Evolutionary conservation across 139 green algal genomes (phyloP), one percentile per base, ranked within the genome.

Genomic region (Pseudopediastrum boryanum): DNA sequence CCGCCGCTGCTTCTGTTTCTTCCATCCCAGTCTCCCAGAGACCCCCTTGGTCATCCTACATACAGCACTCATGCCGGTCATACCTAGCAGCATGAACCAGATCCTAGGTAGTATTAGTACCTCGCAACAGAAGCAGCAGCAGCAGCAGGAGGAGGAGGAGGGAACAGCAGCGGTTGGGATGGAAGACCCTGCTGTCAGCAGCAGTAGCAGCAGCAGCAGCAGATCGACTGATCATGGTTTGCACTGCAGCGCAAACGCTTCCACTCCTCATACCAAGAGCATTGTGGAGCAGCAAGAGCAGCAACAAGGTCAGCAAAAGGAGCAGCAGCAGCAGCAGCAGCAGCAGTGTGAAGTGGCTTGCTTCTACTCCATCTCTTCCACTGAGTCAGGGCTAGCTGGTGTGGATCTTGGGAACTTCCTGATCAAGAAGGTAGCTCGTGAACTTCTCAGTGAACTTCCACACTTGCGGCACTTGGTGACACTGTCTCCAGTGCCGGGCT

Each of bases 391-490:
- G 0, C 82, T 97, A 31, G 33, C 65, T 10, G 91, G 93, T 1
- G 84, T 97, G n/a, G 92, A 97, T 35, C 78, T 97, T 23, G 93
- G 93, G 39, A 91, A 94, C 83, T 92, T 89, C 62, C 85, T 96
- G 13, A 96, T 97, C 84, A 94, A 94, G 79, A 80, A 76, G 6
- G 83, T 67, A 7, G 86, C 83, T 1, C 50, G 79, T 39, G 41
- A 42, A 44, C 51, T 94, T 54, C 70, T 86, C 70, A 56, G 59
- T 0, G 86, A 92, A 82, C 64, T 90, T 33, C 89, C 88, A 36
- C 72, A 44, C 52, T 27, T 95, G 7, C 12, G 71, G 23, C 85
- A 69, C 1, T 87, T 97, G 38, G 85, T 81, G 7, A 97, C 92
- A 2, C 78, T 97, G 10, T 96, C 90, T 25, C 93, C 93, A 23